Base-by-base conservation (phyloP, 2,329 filamentous ascomycete genomes). In the Apiospora koreana region DNA sequence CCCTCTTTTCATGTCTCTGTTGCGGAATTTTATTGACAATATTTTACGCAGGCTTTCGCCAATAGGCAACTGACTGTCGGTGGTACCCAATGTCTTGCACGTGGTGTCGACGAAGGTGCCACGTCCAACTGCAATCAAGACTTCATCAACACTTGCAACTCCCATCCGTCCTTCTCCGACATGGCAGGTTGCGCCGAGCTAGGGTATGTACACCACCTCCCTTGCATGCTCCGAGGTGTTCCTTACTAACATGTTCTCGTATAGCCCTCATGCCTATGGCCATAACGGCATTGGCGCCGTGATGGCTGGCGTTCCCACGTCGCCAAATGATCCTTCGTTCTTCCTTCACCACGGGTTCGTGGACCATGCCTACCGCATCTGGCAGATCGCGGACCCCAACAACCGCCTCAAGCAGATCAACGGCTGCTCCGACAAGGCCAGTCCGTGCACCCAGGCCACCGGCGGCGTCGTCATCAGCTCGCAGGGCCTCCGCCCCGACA, bases 201-300 rank as follows among this genome's bases (percentile, higher is more conserved):
- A 12, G 79, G 79, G 79, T 80, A 75, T 69, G 79, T 74, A 35
- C 35, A n/a, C 16, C 2, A 10, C 31, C 38, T 50, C 7, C 12
- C 21, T 48, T 18, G 6, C 35, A 23, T 28, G 8, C 41, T 14
- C 18, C 14, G 18, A 28, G 21, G 14, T 48, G 2, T 68, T 31
- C 23, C 38, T 25, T 68, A 35, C 73, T 76, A 71, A 76, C 73
- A 31, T 46, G n/a, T 38, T 8, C 35, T n/a, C 46, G 64, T 23
- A 28, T 28, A 81, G 79, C 9, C 79, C 79, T 0, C 79, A 81
- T 74, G 79, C 75, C 0, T 81, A 80, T 69, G 78, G 79, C 58
- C 80, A 81, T 72, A 79, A 81, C 72, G 78, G 79, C 31, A 73
- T 81, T 50, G 80, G 80, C 62, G 79, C 77, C 10, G 77, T 80